Evolutionary conservation across 257 asterid species (phyloP), one percentile per base, ranked within the genome.

Genomic region (Knoxia roxburghii): DNA sequence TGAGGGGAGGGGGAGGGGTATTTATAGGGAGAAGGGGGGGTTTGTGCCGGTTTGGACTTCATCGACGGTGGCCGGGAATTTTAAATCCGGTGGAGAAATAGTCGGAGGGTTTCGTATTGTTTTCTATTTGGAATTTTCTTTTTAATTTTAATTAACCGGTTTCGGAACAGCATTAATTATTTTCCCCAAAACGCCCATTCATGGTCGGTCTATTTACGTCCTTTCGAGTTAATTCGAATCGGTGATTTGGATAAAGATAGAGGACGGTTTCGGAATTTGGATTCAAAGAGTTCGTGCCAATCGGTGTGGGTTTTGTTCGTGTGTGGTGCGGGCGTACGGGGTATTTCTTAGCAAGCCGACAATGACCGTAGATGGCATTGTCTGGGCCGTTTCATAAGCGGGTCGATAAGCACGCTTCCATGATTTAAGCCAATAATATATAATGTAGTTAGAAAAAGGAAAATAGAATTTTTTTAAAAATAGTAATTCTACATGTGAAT

Each of bases 11-110:
- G 45, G 26, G 76, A 64, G 82, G 84, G 88, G 76, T 83, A 84
- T 89, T 85, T 89, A 89, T 89, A 89, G 96, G 87, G 73, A 77
- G 78, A 37, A 50, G 60, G 4, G 65, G 67, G 81, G 82, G 75
- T 68, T 58, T 17, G 29, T 41, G 62, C 78, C 86, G 73, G 80
- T 81, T 75, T 84, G 46, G 68, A 2, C 32, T 46, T 26, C 51
- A 27, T 51, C 66, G 59, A 5, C 80, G 72, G 82, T 79, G 46
- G 40, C 79, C 78, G 73, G 61, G 55, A 29, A 75, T 71, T 77
- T 74, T 67, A 49, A 56, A 78, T 57, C 80, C 77, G 72, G 72
- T 45, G 56, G 72, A 78, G 81, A 54, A 67, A 72, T 74, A 68
- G 73, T 79, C 84, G 79, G 81, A 70, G 64, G 84, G 78, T 76